A percentile compares a stretch with the other conserved stretches of the same genome.
These are phyloP conservation scores for Cryphonectria japonica DNA, from an alignment of 2,329 filamentous ascomycete species.

Conservation along the genomic window DNA sequence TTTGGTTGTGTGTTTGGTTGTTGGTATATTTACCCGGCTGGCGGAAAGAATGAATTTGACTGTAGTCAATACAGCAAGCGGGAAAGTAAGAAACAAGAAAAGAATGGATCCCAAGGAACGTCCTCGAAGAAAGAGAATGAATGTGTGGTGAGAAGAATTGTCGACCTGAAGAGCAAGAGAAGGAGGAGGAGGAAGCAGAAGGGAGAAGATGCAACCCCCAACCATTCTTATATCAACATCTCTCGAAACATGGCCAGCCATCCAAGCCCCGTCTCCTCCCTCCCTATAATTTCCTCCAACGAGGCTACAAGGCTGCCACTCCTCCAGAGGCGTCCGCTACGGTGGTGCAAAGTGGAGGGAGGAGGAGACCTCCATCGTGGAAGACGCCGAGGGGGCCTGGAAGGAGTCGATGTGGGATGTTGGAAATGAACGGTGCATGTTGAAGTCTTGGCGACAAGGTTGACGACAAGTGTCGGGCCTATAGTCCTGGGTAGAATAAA, in stretches of 20 bases:
- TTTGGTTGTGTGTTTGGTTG: not conserved
- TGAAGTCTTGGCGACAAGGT: constrained; percentile 25
- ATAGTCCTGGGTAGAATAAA: constrained; percentile 14
- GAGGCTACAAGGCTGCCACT: not conserved
- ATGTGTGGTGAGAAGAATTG: constrained; percentile 25
- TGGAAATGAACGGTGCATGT: constrained; percentile 24
- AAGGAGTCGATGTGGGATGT: constrained; percentile 20
- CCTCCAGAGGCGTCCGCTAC: not conserved
- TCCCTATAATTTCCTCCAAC: not conserved
- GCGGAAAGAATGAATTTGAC: constrained; percentile 26
- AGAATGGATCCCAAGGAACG: constrained; percentile 26
- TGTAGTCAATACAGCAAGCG: constrained; percentile 30
- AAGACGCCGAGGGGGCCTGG: not conserved
- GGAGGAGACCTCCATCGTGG: not conserved
- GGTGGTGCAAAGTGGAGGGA: constrained; percentile 1
- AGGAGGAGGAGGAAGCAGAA: not conserved
- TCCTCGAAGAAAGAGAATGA: constrained; percentile 23
- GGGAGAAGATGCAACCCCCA: constrained; percentile 13
- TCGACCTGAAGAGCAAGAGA: constrained; percentile 20
- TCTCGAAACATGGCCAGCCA: constrained; percentile 1
- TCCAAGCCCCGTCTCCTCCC: not conserved
- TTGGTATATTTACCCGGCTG: constrained; percentile 19
- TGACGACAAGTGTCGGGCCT: constrained; percentile 13
- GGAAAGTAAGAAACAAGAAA: not conserved
- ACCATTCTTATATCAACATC: constrained; percentile 25